Evolutionary conservation across 2,329 filamentous ascomycete genomes (phyloP), one percentile per base, ranked within the genome.

Genomic region (Alternaria brassicae): DNA sequence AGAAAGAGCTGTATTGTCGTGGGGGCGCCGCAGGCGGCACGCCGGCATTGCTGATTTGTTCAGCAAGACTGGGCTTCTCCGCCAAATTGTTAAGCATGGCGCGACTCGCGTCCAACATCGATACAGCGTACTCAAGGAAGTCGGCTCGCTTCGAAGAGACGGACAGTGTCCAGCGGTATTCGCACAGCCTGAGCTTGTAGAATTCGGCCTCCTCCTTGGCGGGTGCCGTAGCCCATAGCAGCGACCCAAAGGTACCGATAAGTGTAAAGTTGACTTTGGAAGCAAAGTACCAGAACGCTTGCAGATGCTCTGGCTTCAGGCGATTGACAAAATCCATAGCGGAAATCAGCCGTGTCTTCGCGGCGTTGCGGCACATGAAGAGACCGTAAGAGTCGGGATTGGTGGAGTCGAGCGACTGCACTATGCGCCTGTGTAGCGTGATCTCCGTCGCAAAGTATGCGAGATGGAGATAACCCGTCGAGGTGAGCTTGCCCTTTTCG

Each of bases 251-350:
- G 0, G 93, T 97, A 55, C 93, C 93, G 71, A 98, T 97, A 10
- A 98, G 84, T 0, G 94, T 93, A 79, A 98, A 97, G 78, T 97
- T 97, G 36, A 91, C 91, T 71, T 92, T 91, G 39, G 90, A 92
- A 2, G 91, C 89, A 73, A 93, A 94, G 74, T 91, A 93, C 94
- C 94, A 98, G 79, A 97, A 97, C 0, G 92, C 87, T n/a, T 90
- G 88, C 28, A 97, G 84, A 71, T 98, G 93, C 34, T 89, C 87
- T 0, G 92, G 92, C 42, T 91, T 92, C 30, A 98, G 86, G 0
- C 94, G 89, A 79, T 97, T 97, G 70, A 97, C 93, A 78, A 97
- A 97, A 76, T 98, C 94, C 91, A 98, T 96, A 64, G 93, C 93
- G 21, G 91, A 96, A 73, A 97, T 97, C 32, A 98, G 85, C 6